Conservation (phyloP, 441 rosid genomes). For the Populus hybrid region DNA sequence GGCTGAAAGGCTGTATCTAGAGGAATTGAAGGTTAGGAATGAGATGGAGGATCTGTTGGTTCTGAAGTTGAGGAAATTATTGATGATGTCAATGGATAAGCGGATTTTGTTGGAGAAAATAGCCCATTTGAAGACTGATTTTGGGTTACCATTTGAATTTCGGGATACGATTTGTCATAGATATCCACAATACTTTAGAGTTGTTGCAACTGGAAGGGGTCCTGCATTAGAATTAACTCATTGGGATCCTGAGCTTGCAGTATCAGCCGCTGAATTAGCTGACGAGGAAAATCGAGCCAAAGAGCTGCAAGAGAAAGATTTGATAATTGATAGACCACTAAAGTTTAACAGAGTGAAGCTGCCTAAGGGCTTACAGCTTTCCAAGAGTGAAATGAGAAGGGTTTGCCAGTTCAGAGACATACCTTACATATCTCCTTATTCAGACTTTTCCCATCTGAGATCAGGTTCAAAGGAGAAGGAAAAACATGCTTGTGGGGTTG, state of each 20-base stretch:
- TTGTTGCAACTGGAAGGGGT: slow-evolving; percentile 71
- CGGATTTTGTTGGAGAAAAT: slow-evolving; percentile 77
- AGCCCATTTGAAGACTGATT: slow-evolving; percentile 72
- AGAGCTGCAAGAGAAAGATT: slow-evolving; percentile 58
- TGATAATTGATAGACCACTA: slow-evolving; percentile 45
- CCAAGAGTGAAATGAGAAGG: slow-evolving; percentile 80
- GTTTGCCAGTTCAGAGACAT: slow-evolving; percentile 67
- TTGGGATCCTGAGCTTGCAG: slow-evolving; percentile 91
- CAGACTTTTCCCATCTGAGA: slow-evolving; percentile 66
- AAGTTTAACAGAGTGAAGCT: too few species aligned
- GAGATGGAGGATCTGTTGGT: slow-evolving; percentile 78
- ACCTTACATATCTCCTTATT: slow-evolving; percentile 74
- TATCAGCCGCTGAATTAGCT: slow-evolving; percentile 79
- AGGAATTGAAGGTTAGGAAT: slow-evolving; percentile 33
- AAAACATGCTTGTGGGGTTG: slow-evolving; percentile 81
- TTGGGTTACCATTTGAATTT: slow-evolving; percentile 78
- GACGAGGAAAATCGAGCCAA: slow-evolving; percentile 61
- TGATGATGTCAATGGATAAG: slow-evolving; percentile 89
- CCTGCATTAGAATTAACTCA: slow-evolving; percentile 80
- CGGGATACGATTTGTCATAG: slow-evolving; percentile 76
- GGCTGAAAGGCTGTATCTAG: too few species aligned
- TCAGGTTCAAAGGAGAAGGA: slow-evolving; percentile 67
- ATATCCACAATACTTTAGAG: slow-evolving; percentile 71
- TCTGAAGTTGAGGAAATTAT: slow-evolving; percentile 67
- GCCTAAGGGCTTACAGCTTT: too few species aligned